These are phyloP conservation scores for Inga laurina DNA, from an alignment of 306 rosid species.

Conservation along the genomic window DNA sequence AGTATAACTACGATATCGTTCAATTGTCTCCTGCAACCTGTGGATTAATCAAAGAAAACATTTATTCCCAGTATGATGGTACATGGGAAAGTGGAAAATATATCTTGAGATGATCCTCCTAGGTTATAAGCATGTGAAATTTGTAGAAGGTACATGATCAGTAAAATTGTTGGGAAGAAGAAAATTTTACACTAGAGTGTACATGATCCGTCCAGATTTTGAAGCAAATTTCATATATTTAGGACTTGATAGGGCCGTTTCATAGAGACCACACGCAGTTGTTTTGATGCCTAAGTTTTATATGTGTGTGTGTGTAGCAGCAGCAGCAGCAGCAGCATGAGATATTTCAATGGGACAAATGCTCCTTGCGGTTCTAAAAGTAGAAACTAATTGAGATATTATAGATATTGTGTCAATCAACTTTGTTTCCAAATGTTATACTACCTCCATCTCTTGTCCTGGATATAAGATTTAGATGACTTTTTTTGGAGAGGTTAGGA, in stretches of 20 bases:
- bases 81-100: background rate
- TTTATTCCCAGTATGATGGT: background rate
- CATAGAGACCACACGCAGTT: background rate
- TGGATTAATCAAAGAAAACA: background rate
- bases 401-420: no score
- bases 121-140: background rate
- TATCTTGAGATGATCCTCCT: no score
- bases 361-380: no score
- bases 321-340: background rate
- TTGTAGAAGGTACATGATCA: background rate
- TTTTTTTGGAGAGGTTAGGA: no score
- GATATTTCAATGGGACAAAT: background rate
- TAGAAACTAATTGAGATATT: no score
- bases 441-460: no score
- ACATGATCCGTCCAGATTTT: background rate
- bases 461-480: no score
- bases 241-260: background rate
- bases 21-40: constrained; percentile 58
- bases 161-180: no score
- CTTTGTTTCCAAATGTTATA: no score
- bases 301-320: no score
- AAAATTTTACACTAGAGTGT: no score
- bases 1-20: constrained; percentile 50
- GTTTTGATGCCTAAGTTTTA: background rate
- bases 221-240: background rate